Evolutionary conservation across 768 basidiomycete genomes (phyloP).

Genomic region (Cyclocybe aegerita): DNA sequence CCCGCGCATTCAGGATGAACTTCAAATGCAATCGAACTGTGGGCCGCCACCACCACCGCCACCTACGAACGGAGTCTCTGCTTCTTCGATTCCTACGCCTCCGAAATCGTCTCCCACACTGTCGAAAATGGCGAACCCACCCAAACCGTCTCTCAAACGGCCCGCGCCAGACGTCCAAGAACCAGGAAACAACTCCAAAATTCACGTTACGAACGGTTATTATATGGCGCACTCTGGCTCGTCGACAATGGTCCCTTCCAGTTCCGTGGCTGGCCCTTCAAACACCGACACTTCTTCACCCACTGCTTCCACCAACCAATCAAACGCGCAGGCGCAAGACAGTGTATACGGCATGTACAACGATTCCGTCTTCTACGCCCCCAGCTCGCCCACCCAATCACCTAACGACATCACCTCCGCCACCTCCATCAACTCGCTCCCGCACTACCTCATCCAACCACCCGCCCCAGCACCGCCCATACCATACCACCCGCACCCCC

Average conservation of each 20-base stretch:
- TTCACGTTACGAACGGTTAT: slow-evolving; percentile 25
- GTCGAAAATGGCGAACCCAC: slow-evolving; percentile 9
- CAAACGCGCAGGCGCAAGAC: slow-evolving; percentile 15
- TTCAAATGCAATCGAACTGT: slow-evolving; percentile 40
- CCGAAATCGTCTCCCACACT: slow-evolving; percentile 2
- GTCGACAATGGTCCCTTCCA: slow-evolving; percentile 17
- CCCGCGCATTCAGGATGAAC: slow-evolving; percentile 52
- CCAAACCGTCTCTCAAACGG: slow-evolving; percentile 20
- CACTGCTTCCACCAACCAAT: slow-evolving; percentile 10
- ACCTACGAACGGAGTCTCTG: slow-evolving; percentile 6
- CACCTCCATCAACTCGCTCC: slow-evolving; percentile 13
- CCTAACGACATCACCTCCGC: slow-evolving; percentile 3
- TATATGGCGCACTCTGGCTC: slow-evolving; percentile 26
- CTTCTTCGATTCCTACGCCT: background rate
- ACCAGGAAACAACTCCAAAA: slow-evolving; percentile 20
- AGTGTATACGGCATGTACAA: slow-evolving; percentile 20
- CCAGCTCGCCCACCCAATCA: slow-evolving; percentile 7
- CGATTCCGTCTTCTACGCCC: slow-evolving; percentile 18
- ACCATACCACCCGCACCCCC: slow-evolving; percentile 59
- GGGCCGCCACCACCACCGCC: slow-evolving; percentile 13
- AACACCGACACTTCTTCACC: slow-evolving; percentile 9
- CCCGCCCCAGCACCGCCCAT: slow-evolving; percentile 28
- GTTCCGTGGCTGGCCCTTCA: slow-evolving; percentile 11
- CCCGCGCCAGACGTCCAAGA: slow-evolving; percentile 23
- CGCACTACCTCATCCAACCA: slow-evolving; percentile 27